These are phyloP conservation scores for Leishmania guyanensis DNA, from an alignment of 208 protist species.

Conservation along the genomic window DNA sequence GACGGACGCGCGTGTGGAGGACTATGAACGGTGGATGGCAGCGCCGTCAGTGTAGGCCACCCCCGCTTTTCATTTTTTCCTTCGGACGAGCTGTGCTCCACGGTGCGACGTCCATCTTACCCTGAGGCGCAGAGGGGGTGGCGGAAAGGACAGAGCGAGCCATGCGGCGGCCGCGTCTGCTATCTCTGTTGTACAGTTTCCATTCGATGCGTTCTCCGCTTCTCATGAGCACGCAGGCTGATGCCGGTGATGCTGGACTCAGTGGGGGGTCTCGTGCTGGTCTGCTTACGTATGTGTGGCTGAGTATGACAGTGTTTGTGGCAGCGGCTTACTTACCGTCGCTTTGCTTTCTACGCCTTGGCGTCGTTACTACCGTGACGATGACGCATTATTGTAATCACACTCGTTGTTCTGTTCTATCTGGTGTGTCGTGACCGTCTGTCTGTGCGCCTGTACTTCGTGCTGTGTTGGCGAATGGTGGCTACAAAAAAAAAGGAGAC, in stretches of 20 bases:
- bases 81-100: neutral
- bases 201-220: neutral
- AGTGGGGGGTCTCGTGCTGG: neutral
- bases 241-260: neutral
- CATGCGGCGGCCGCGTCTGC: neutral
- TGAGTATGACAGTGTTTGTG: neutral
- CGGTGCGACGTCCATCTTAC: neutral
- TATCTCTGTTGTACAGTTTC: neutral
- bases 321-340: neutral
- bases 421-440: neutral
- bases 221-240: neutral
- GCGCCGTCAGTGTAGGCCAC: constrained; percentile 15
- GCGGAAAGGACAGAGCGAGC: neutral
- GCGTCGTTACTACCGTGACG: neutral
- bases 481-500: neutral
- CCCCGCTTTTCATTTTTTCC: neutral
- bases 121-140: neutral
- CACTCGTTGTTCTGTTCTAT: neutral
- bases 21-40: constrained; percentile 86
- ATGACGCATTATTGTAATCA: constrained; percentile 5
- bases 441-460: neutral
- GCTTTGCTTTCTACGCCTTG: neutral
- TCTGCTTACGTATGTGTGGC: neutral
- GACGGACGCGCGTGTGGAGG: constrained; percentile 75
- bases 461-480: neutral